Conservation (phyloP, 2,329 filamentous ascomycete genomes). For the Talaromyces sp. region DNA sequence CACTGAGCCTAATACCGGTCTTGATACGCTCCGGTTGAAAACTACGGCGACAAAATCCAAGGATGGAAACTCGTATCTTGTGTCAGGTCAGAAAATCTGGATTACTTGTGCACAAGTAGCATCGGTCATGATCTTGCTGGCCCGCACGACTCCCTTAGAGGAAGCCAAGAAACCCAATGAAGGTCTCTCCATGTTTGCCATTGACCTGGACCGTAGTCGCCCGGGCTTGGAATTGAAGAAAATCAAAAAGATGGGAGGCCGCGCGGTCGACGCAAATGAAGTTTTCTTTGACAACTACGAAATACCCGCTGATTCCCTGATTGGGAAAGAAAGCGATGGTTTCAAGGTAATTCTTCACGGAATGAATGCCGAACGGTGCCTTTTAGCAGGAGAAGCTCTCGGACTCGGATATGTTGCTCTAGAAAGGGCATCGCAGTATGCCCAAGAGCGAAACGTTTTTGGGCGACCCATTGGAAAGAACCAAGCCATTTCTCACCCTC, state of each 20-base stretch:
- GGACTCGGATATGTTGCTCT: slow-evolving; percentile 72
- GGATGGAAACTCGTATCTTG: slow-evolving; percentile 57
- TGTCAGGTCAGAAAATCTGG: slow-evolving; percentile 83
- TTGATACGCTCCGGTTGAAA: slow-evolving; percentile 68
- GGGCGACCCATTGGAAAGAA: slow-evolving; percentile 55
- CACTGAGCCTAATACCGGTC: slow-evolving; percentile 75
- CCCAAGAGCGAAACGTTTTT: slow-evolving; percentile 58
- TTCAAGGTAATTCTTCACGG: slow-evolving; percentile 76
- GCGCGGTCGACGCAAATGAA: slow-evolving; percentile 78
- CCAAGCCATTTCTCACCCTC: slow-evolving; percentile 55
- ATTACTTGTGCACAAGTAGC: slow-evolving; percentile 82
- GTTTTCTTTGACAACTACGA: slow-evolving; percentile 79
- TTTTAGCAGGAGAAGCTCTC: slow-evolving; percentile 72
- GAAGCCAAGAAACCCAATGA: slow-evolving; percentile 66
- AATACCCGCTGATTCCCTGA: slow-evolving; percentile 58
- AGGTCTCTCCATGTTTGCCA: slow-evolving; percentile 74
- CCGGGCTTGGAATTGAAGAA: slow-evolving; percentile 61
- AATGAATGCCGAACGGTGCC: slow-evolving; percentile 73
- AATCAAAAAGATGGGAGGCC: slow-evolving; percentile 82
- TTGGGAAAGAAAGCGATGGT: slow-evolving; percentile 69
- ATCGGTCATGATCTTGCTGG: slow-evolving; percentile 75
- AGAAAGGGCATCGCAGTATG: slow-evolving; percentile 59
- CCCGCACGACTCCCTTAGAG: slow-evolving; percentile 66
- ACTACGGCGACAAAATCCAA: slow-evolving; percentile 54
- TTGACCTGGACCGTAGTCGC: slow-evolving; percentile 61